A percentile compares a stretch with the other conserved stretches of the same genome.
phyloP scores from a whole-genome alignment of 108 stramenopile species.

The Cyclotella kingstonii region DNA sequence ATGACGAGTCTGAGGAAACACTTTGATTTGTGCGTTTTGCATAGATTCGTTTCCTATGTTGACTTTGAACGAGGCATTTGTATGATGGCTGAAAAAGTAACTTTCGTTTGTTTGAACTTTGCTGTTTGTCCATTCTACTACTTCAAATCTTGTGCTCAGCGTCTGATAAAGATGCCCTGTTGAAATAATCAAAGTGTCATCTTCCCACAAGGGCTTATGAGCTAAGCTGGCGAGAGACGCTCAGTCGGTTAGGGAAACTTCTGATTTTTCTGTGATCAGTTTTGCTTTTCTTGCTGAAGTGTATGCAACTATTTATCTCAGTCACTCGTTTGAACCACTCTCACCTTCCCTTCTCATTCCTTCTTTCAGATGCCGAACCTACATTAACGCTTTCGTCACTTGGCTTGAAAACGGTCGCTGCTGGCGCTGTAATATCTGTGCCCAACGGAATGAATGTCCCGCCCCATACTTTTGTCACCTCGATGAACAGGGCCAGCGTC shows the following conservation, averaged over 20 bases:
- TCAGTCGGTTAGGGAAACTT: too few relatives aligned
- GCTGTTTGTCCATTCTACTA: too few relatives aligned
- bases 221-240: too few relatives aligned
- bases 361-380: conserved; percentile 84
- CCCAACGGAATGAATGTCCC: conserved; percentile 89
- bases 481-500: conserved; percentile 85
- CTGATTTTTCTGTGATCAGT: too few relatives aligned
- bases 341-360: neutral
- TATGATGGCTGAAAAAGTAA: conserved; percentile 20
- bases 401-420: conserved; percentile 94
- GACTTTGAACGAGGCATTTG: conserved; percentile 21
- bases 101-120: too few relatives aligned
- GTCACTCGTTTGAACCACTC: neutral
- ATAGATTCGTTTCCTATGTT: neutral
- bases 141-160: too few relatives aligned
- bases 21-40: neutral
- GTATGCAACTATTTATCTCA: neutral
- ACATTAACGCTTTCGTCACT: conserved; percentile 98
- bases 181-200: too few relatives aligned
- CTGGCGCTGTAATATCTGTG: conserved; percentile 99
- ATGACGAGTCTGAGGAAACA: conserved; percentile 12
- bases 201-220: too few relatives aligned
- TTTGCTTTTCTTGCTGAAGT: neutral
- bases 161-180: too few relatives aligned
- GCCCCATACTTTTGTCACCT: conserved; percentile 95